Conservation (phyloP, 768 basidiomycete genomes). For the Boletellus emodensis region DNA sequence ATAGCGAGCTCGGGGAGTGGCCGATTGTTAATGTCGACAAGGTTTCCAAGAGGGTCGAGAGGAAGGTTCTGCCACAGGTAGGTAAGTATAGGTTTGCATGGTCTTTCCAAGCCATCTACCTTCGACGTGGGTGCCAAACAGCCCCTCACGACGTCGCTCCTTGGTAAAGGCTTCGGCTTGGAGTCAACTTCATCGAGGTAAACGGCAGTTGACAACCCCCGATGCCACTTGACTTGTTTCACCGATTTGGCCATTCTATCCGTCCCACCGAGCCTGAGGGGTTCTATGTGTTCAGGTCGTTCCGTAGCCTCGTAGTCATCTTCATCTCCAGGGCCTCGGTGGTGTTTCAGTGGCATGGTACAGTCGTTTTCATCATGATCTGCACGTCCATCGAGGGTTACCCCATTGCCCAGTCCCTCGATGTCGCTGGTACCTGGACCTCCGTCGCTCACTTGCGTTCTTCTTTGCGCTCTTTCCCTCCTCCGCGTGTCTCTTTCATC, state of each 20-base stretch:
- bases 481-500: constrained; percentile 57
- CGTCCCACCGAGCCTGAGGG: constrained; percentile 34
- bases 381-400: background rate
- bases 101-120: constrained; percentile 36
- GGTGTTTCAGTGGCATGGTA: constrained; percentile 38
- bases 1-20: constrained; percentile 54
- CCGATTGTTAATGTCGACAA: constrained; percentile 47
- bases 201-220: constrained; percentile 56
- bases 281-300: constrained; percentile 40
- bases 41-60: constrained; percentile 72
- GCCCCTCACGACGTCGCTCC: constrained; percentile 50
- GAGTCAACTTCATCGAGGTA: constrained; percentile 63
- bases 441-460: constrained; percentile 47
- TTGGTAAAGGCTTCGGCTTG: constrained; percentile 40
- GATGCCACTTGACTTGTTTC: constrained; percentile 77
- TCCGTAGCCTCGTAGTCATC: constrained; percentile 74
- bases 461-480: constrained; percentile 55
- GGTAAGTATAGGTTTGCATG: constrained; percentile 1
- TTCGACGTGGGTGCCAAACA: constrained; percentile 66
- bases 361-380: constrained; percentile 27
- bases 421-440: constrained; percentile 24
- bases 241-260: constrained; percentile 30
- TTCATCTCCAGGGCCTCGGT: constrained; percentile 72
- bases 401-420: constrained; percentile 21
- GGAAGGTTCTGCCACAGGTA: constrained; percentile 43